Evolutionary conservation across 371 early-diverging fungal species (phyloP).

Genomic region (Rhizopus microsporus): DNA sequence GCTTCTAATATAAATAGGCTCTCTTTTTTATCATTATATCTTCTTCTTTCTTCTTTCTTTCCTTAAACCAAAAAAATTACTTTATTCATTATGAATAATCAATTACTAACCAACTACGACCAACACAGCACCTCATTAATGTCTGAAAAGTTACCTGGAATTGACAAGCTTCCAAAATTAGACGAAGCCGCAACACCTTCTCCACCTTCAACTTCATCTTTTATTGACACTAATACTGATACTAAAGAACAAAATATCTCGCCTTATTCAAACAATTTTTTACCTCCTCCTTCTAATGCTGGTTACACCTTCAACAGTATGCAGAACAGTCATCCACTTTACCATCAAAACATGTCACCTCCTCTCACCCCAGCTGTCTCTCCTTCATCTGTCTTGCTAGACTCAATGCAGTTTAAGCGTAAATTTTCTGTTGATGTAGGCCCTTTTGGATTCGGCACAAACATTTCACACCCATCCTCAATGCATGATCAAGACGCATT

Average conservation of each 20-base stretch:
- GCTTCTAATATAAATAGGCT: neutral
- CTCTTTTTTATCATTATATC: neutral
- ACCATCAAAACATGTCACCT: constrained; percentile 31
- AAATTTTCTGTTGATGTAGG: constrained; percentile 55
- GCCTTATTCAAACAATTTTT: neutral
- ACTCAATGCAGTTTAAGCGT: constrained; percentile 39
- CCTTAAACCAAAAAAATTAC: neutral
- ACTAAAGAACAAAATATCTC: neutral
- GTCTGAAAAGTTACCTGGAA: constrained; percentile 34
- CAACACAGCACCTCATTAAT: constrained; percentile 24
- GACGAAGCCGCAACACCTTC: constrained; percentile 18
- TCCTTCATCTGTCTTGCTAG: constrained; percentile 33
- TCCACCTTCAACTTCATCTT: constrained; percentile 11
- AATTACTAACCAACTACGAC: constrained; percentile 13
- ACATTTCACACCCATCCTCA: constrained; percentile 24
- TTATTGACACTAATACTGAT: constrained; percentile 6
- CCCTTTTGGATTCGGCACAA: constrained; percentile 45
- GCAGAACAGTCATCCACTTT: constrained; percentile 6
- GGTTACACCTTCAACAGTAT: constrained; percentile 11
- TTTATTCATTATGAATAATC: constrained; percentile 7
- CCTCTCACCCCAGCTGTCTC: constrained; percentile 39
- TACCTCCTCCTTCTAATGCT: constrained; percentile 9
- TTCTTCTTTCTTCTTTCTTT: neutral
- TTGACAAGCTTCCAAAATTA: constrained; percentile 30
- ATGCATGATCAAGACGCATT: constrained; percentile 34